These are phyloP conservation scores for Backusella tarrabulga DNA, from an alignment of 192 early-diverging fungal species.

Conservation along the genomic window DNA sequence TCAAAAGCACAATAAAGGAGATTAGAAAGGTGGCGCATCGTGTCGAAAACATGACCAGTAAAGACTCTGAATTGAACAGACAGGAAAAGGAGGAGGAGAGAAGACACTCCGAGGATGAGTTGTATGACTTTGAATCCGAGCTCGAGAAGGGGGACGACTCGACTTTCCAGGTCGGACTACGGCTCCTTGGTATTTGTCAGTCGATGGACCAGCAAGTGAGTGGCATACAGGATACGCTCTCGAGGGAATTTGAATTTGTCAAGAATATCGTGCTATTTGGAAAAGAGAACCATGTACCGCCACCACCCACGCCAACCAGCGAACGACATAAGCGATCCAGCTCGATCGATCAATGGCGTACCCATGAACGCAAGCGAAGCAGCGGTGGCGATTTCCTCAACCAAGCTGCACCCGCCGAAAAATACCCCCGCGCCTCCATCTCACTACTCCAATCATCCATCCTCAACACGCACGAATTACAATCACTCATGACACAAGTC, in stretches of 20 bases:
- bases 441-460: conserved; percentile 19
- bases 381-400: background rate
- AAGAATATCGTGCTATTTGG: background rate
- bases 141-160: conserved; percentile 45
- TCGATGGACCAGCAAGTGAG: conserved; percentile 40
- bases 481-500: background rate
- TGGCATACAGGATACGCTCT: conserved; percentile 37
- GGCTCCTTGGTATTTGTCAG: conserved; percentile 55
- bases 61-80: conserved; percentile 40
- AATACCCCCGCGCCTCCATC: conserved; percentile 20
- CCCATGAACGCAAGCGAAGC: background rate
- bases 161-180: conserved; percentile 66
- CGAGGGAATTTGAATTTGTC: conserved; percentile 1
- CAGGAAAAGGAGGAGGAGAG: conserved; percentile 16
- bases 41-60: conserved; percentile 44
- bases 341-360: background rate
- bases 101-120: conserved; percentile 27
- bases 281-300: background rate
- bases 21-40: conserved; percentile 37
- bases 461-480: conserved; percentile 16
- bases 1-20: background rate
- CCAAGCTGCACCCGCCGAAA: background rate
- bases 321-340: background rate
- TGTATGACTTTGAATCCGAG: background rate
- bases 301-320: background rate